These are phyloP conservation scores for Westerdykella aurantiaca DNA, from an alignment of 2,329 filamentous ascomycete genomes.

Conservation along the genomic window DNA sequence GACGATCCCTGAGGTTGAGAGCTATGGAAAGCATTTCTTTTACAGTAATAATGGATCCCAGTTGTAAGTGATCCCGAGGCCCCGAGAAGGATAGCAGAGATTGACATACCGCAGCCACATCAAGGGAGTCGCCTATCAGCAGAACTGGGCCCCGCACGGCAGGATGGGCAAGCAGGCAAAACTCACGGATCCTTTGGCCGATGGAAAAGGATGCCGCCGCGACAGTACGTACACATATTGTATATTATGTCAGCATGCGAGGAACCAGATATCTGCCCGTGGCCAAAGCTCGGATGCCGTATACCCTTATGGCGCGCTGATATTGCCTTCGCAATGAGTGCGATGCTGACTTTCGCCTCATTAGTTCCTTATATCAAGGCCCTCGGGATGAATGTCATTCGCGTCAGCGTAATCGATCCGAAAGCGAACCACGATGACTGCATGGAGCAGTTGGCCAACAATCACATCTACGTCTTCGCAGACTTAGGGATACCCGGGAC, in stretches of 20 bases:
- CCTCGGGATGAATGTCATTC: conserved; percentile 84
- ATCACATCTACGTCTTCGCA: conserved; percentile 89
- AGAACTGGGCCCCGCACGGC: conserved; percentile 33
- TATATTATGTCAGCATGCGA: not conserved
- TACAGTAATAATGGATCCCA: conserved; percentile 74
- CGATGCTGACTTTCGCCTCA: too few relatives aligned
- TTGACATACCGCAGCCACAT: conserved; percentile 55
- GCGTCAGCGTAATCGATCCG: conserved; percentile 87
- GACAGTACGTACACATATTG: conserved; percentile 47
- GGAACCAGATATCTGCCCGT: not conserved
- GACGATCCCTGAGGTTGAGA: conserved; percentile 27
- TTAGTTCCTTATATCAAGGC: conserved; percentile 65
- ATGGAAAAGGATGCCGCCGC: conserved; percentile 65
- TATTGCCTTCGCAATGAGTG: too few relatives aligned
- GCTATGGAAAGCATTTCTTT: conserved; percentile 78
- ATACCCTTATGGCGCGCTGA: too few relatives aligned
- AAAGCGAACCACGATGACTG: conserved; percentile 67
- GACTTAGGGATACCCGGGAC: conserved; percentile 56
- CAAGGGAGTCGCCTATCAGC: conserved; percentile 91
- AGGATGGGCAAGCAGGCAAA: conserved; percentile 34
- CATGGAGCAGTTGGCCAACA: conserved; percentile 73
- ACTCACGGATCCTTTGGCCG: conserved; percentile 79
- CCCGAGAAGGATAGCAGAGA: conserved; percentile 5
- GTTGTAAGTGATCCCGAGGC: conserved; percentile 41
- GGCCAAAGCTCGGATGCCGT: not conserved